Base-by-base conservation (phyloP, 176 grass and related monocot species). In the Carex myosuroides region DNA sequence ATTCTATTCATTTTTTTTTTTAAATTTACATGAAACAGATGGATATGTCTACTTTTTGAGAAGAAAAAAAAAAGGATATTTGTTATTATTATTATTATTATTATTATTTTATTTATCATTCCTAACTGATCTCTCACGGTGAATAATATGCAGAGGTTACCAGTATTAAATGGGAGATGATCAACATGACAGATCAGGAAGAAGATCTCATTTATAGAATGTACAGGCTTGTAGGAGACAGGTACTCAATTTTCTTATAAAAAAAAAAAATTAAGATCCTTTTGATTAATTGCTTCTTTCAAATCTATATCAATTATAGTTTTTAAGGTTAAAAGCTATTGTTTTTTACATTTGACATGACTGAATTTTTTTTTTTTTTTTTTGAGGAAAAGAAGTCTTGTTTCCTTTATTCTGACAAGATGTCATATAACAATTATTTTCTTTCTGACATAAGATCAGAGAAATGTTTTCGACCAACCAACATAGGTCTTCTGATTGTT, bases 141-240 rank as follows among this genome's bases (percentile, higher is more conserved):
- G 16, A 74, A 57, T 85, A 10, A 11, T 50, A 8, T 55, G 77
- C 83, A 89, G 87, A 89, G 37, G 83, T 85, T 26, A 82, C 53
- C 21, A 89, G 87, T 63, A 52, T 59, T 61, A 37, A 89, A 80
- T 85, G 87, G 87, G 77, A 85, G 44, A 39, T 75, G 42, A 85
- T 89, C 64, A 37, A 50, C 64, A 89, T 89, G 83, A 76, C 87
- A 17, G 83, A 89, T 21, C 87, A 85, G 44, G 87, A 89, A 64
- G 75, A 89, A 66, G 87, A 89, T 66, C 77, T 89, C 54, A 75
- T 89, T 66, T 82, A 75, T 66, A 81, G 83, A 74, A 89, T 89
- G 87, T 89, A 77, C 63, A 85, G 83, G 53, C 83, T 89, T 32
- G 87, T 85, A 71, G 87, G 87, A 42, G 87, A 89, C 83, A 85